A percentile compares a stretch with the other conserved stretches of the same genome.
phyloP scores from a whole-genome alignment of 768 basidiomycete genomes.

The Arthromyces matolae region DNA sequence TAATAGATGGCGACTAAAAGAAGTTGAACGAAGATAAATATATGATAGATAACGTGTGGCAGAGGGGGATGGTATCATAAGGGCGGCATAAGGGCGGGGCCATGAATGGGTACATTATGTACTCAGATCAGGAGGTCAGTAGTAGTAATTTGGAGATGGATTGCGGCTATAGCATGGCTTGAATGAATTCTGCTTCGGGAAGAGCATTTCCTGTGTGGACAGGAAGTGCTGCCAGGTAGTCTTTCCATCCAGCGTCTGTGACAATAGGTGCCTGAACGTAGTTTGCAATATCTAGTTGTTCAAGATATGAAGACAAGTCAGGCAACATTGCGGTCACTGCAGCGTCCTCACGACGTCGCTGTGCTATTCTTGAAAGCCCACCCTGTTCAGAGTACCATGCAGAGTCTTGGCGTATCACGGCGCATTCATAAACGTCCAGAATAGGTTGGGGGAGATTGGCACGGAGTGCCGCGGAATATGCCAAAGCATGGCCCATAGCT shows the following conservation, averaged over 20 bases:
- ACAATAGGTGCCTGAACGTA: slow-evolving; percentile 54
- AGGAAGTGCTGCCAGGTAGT: slow-evolving; percentile 37
- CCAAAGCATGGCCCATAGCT: slow-evolving; percentile 62
- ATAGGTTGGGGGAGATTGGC: slow-evolving; percentile 43
- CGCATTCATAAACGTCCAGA: slow-evolving; percentile 53
- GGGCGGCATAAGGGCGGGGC: not conserved
- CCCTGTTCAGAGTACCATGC: slow-evolving; percentile 59
- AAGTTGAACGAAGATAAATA: slow-evolving; percentile 1
- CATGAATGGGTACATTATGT: not conserved
- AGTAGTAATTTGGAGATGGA: not conserved
- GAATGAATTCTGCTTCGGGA: slow-evolving; percentile 34
- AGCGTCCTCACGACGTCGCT: slow-evolving; percentile 44
- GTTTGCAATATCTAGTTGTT: slow-evolving; percentile 42
- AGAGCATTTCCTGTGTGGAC: slow-evolving; percentile 40
- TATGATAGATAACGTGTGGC: not conserved
- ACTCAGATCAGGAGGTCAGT: not conserved
- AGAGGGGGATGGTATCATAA: not conserved
- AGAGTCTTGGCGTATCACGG: slow-evolving; percentile 48
- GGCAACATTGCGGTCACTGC: slow-evolving; percentile 44
- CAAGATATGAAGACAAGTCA: slow-evolving; percentile 36
- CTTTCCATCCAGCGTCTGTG: slow-evolving; percentile 47
- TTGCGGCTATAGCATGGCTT: slow-evolving; percentile 38
- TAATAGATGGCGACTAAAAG: not conserved
- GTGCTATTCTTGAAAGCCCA: slow-evolving; percentile 43
- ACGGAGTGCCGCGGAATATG: slow-evolving; percentile 50